These are phyloP conservation scores for Samsoniella hepiali DNA, from an alignment of 2,329 filamentous ascomycete genomes.

Conservation along the genomic window DNA sequence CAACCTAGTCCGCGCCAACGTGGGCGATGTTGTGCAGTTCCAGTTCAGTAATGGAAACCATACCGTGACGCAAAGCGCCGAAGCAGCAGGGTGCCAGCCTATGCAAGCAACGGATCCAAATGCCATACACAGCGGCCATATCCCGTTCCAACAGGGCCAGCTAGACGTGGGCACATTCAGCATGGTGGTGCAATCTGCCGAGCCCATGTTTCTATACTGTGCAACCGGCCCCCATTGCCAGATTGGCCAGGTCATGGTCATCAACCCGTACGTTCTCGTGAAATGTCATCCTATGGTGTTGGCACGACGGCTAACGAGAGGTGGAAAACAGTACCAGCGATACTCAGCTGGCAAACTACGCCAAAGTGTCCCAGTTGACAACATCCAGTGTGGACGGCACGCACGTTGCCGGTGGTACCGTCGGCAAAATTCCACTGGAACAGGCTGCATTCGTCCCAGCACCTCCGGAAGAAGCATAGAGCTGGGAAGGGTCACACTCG, in stretches of 20 bases:
- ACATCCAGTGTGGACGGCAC: conserved; percentile 24
- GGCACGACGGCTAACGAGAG: not conserved
- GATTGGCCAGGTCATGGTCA: conserved; percentile 47
- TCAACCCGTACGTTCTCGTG: conserved; percentile 41
- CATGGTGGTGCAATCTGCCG: conserved; percentile 41
- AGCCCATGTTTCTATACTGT: conserved; percentile 51
- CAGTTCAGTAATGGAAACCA: conserved; percentile 44
- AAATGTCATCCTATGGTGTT: not conserved
- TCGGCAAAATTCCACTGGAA: not conserved
- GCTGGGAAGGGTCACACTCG: not conserved
- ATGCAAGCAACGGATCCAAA: conserved; percentile 32
- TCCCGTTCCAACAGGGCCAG: conserved; percentile 36
- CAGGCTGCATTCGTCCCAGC: not conserved
- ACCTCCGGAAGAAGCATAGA: not conserved
- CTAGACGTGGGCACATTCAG: conserved; percentile 44
- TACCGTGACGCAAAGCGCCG: conserved; percentile 40
- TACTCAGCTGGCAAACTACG: conserved; percentile 13
- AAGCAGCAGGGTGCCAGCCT: conserved; percentile 36
- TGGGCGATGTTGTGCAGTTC: conserved; percentile 41
- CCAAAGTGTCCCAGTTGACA: conserved; percentile 18
- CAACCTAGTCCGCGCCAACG: conserved; percentile 32
- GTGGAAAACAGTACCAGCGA: not conserved
- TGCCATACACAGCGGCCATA: conserved; percentile 40
- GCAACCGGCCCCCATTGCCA: conserved; percentile 48
- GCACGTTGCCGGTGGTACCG: conserved; percentile 22